Percentiles rank a stretch among this genome's conserved stretches.
Evolutionary conservation across 169 alveolate species (phyloP).

Genomic region (Cryptosporidium canis): DNA sequence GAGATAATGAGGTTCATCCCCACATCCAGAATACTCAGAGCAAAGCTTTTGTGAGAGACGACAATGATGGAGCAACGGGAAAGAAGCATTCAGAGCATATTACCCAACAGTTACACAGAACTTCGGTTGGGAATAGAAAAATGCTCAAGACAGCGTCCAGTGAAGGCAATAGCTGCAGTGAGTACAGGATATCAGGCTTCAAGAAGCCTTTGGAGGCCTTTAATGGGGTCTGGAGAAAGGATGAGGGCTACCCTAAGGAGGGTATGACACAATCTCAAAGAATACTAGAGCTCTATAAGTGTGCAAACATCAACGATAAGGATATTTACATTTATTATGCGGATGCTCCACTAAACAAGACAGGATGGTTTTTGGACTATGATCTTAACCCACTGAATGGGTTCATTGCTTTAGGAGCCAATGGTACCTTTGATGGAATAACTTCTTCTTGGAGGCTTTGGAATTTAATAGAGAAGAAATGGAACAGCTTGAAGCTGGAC

Average conservation of each 20-base stretch:
- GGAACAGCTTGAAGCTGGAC: constrained; percentile 13
- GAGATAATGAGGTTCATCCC: neutral
- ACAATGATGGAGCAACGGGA: neutral
- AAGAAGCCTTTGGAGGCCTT: constrained; percentile 6
- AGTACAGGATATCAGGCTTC: constrained; percentile 41
- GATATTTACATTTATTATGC: constrained; percentile 48
- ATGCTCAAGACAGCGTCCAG: neutral
- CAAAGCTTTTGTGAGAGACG: neutral
- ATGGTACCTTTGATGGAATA: neutral
- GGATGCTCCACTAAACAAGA: constrained; percentile 46
- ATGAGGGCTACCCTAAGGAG: neutral
- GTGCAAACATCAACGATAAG: constrained; percentile 23
- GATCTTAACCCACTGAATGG: constrained; percentile 62
- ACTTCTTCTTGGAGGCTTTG: constrained; percentile 53
- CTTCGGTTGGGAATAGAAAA: neutral
- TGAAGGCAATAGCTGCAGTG: neutral
- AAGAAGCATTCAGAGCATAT: neutral
- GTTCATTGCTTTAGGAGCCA: constrained; percentile 53
- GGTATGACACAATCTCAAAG: neutral
- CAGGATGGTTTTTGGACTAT: constrained; percentile 70
- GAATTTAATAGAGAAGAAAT: constrained; percentile 33
- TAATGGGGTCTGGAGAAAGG: constrained; percentile 47
- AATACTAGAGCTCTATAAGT: constrained; percentile 2
- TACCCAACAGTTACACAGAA: neutral
- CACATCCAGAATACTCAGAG: neutral